Conservation (phyloP, 2,329 filamentous ascomycete genomes). For the Ophiostoma populinum region DNA sequence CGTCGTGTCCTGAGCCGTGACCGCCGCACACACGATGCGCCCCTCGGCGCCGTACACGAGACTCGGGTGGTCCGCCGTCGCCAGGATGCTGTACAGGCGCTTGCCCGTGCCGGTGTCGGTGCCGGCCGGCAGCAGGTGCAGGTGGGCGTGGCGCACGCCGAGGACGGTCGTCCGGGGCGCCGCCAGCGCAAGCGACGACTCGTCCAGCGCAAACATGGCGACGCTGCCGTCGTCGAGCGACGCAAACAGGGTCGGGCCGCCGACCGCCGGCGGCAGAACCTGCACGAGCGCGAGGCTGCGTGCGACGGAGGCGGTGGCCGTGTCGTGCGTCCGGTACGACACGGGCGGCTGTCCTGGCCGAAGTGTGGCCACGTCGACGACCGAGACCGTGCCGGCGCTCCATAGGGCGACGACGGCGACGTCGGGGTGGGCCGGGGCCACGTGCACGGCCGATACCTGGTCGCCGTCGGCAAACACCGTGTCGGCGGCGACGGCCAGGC, state of each 20-base stretch:
- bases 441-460: constrained; percentile 72
- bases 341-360: constrained; percentile 44
- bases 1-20: constrained; percentile 73
- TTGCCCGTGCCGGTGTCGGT: too few species aligned
- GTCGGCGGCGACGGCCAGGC: constrained; percentile 37
- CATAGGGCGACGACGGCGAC: constrained; percentile 77
- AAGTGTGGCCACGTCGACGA: constrained; percentile 53
- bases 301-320: constrained; percentile 57
- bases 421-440: constrained; percentile 43
- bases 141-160: constrained; percentile 67
- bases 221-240: constrained; percentile 88
- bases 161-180: constrained; percentile 67
- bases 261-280: constrained; percentile 42
- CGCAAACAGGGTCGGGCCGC: constrained; percentile 62
- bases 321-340: constrained; percentile 43
- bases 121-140: constrained; percentile 54
- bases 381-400: constrained; percentile 60
- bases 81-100: constrained; percentile 71
- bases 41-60: constrained; percentile 83
- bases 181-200: constrained; percentile 42
- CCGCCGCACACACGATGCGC: constrained; percentile 79
- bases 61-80: constrained; percentile 85
- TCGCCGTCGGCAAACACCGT: constrained; percentile 45
- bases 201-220: constrained; percentile 60
- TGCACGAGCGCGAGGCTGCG: constrained; percentile 67